Base-by-base conservation (phyloP, 2,329 filamentous ascomycete species). In the Tolypocladium endophyticum region DNA sequence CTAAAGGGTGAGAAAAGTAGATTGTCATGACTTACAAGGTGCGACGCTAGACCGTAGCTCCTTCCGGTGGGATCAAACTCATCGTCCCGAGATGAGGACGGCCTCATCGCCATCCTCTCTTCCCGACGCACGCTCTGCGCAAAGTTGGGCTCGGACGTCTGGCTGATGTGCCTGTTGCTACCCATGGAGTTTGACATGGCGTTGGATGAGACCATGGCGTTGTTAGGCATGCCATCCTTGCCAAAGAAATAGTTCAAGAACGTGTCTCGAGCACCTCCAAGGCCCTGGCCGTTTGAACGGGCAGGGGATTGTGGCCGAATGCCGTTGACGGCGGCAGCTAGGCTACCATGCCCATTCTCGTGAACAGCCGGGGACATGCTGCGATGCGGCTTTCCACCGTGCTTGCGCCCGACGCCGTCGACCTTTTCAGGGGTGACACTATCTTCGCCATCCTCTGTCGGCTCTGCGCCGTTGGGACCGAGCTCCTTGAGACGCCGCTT, bases 241-340 rank as follows among this genome's bases (percentile, higher is more conserved):
- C 94, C 92, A 69, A 99, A 99, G 76, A 99, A 99, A 75, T 99
- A 99, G 75, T 93, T 97, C 63, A 99, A 75, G 79, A 99, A 99
- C 0, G 92, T 95, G 75, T 99, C 94, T 63, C 87, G 85, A 47
- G 90, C 85, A 61, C 78, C 83, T 60, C 87, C 86, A 56, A 82
- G 72, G 5, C 78, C 77, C 64, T 85, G 83, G 33, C 79, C 79
- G 64, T 84, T 84, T 63, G 88, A 81, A 58, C 81, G 80, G 35
- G 84, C 80, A 23, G 71, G 72, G n/a, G 71, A 71, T 36, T 68
- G 66, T 60, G 71, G 65, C 54, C 72, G 67, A 54, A 66, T 73
- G 14, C 87, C 87, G 65, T 91, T 92, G 67, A 92, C 75, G 14
- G 86, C 81, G 38, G 86, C 81, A 41, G 85, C 78, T 62, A 92